phyloP scores from a whole-genome alignment of 257 asterid species.

The Vinca minor region DNA sequence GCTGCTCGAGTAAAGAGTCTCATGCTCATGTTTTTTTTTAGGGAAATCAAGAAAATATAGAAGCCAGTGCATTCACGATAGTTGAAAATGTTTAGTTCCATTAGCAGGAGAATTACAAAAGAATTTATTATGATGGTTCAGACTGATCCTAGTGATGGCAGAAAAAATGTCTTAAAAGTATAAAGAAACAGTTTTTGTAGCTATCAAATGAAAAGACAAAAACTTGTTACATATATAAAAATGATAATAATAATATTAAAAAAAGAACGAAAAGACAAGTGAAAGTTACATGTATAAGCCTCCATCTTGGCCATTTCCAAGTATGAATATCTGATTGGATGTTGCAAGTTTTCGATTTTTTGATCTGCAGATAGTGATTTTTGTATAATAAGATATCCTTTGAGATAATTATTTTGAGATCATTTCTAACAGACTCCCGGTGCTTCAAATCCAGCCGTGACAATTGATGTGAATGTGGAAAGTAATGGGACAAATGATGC shows the following conservation, averaged over 20 bases:
- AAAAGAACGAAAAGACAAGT: not conserved
- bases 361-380: not conserved
- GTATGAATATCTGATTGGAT: not conserved
- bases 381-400: slow-evolving; percentile 1
- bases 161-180: not conserved
- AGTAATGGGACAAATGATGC: slow-evolving; percentile 26
- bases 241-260: not conserved
- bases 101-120: not conserved
- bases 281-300: not conserved
- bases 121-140: not conserved
- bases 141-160: not conserved
- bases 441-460: slow-evolving; percentile 20
- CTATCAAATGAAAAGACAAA: not conserved
- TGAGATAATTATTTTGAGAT: slow-evolving; percentile 10
- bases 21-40: not conserved
- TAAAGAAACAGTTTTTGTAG: not conserved
- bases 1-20: not conserved
- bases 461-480: slow-evolving; percentile 29
- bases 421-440: slow-evolving; percentile 35
- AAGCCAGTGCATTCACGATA: not conserved
- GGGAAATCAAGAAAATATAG: not conserved
- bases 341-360: not conserved
- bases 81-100: not conserved
- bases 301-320: too few species aligned
- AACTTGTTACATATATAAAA: not conserved